A percentile compares a stretch with the other conserved stretches of the same genome.
phyloP scores from a whole-genome alignment of 2,329 filamentous ascomycete species.

The Biscogniauxia mediterranea region DNA sequence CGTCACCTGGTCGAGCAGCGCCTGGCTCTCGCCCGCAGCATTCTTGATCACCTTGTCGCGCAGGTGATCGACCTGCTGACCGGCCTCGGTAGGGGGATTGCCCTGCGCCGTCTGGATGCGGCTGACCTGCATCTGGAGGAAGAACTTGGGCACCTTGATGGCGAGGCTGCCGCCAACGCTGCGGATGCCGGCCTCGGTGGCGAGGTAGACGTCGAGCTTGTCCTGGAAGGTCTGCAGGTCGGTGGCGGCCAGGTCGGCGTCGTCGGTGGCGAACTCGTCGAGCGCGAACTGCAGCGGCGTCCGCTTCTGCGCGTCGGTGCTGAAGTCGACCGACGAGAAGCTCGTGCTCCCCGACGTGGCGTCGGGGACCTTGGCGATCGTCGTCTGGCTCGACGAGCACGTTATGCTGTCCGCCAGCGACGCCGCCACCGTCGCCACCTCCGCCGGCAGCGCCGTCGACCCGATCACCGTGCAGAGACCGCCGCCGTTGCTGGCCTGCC shows the following conservation, averaged over 20 bases:
- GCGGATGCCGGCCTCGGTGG: constrained; percentile 58
- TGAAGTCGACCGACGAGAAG: constrained; percentile 58
- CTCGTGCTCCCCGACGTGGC: constrained; percentile 49
- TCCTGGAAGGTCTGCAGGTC: constrained; percentile 53
- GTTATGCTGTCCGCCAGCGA: constrained; percentile 45
- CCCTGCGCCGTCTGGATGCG: constrained; percentile 60
- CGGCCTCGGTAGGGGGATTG: constrained; percentile 48
- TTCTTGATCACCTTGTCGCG: constrained; percentile 58
- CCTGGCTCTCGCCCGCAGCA: constrained; percentile 46
- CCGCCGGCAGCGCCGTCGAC: constrained; percentile 46
- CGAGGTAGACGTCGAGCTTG: constrained; percentile 54
- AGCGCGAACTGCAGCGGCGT: constrained; percentile 55
- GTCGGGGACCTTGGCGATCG: constrained; percentile 54
- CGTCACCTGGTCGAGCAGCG: constrained; percentile 51
- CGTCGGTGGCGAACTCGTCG: constrained; percentile 49
- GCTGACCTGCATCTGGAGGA: constrained; percentile 57
- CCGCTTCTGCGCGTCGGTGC: constrained; percentile 39
- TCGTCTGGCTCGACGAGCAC: constrained; percentile 46
- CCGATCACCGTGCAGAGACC: constrained; percentile 53
- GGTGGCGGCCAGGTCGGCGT: constrained; percentile 43
- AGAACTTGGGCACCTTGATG: constrained; percentile 64
- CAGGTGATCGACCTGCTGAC: constrained; percentile 55
- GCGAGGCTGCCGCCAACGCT: constrained; percentile 51
- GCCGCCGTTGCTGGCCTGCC: neutral
- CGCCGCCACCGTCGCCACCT: constrained; percentile 44